These are phyloP conservation scores for Ceratobasidium sp. DNA, from an alignment of 1,284 basidiomycete species.

Conservation along the genomic window DNA sequence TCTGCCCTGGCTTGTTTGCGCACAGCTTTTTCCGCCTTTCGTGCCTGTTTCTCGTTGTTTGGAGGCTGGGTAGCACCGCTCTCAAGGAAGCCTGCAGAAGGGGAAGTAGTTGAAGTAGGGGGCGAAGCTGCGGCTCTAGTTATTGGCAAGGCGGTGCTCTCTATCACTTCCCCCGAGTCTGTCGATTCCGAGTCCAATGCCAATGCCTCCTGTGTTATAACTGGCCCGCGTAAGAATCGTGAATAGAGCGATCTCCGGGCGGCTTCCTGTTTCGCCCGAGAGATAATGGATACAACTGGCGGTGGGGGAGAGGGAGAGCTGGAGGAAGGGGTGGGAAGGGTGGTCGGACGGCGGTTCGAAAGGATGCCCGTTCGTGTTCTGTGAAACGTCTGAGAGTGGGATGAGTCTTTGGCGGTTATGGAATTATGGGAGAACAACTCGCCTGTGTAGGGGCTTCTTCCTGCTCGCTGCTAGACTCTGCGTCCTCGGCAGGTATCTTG, in stretches of 20 bases:
- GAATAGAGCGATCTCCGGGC: conserved; percentile 80
- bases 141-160: neutral
- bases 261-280: conserved; percentile 78
- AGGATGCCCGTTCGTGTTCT: conserved; percentile 81
- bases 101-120: neutral
- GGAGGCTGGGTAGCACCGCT: neutral
- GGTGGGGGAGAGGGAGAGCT: conserved; percentile 52
- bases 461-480: conserved; percentile 58
- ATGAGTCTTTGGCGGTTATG: conserved; percentile 27
- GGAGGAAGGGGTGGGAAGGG: conserved; percentile 50
- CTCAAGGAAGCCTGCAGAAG: neutral
- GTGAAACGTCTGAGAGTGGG: conserved; percentile 56
- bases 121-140: neutral
- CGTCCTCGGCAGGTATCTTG: conserved; percentile 58
- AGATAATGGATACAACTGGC: conserved; percentile 58
- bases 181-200: conserved; percentile 43
- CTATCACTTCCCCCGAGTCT: neutral
- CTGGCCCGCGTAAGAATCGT: conserved; percentile 79
- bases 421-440: conserved; percentile 35
- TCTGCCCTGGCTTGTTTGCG: conserved; percentile 32
- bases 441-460: conserved; percentile 56
- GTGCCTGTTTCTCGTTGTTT: conserved; percentile 20
- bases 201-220: conserved; percentile 67
- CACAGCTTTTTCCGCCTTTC: conserved; percentile 38
- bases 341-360: conserved; percentile 71